A percentile compares a stretch with the other conserved stretches of the same genome.
Evolutionary conservation across 495 filamentous ascomycete genomes (phyloP).

Genomic region (Pseudotulostoma volvatum): DNA sequence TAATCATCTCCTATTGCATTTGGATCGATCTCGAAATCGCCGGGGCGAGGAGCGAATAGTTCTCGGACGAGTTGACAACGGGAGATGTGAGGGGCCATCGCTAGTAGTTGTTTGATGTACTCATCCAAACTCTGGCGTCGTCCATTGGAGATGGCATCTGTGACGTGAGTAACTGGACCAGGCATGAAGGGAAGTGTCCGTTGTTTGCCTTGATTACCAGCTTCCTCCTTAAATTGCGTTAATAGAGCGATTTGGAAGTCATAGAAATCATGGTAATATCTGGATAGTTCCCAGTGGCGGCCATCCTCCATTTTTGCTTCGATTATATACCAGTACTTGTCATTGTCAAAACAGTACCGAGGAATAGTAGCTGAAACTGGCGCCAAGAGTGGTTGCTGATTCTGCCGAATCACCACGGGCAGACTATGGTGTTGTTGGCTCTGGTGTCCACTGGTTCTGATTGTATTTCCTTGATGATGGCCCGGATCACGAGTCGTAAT

Average conservation of each 20-base stretch:
- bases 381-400: conserved; percentile 26
- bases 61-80: conserved; percentile 67
- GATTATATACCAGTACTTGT: conserved; percentile 98
- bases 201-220: conserved; percentile 59
- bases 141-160: conserved; percentile 88
- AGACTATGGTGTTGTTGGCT: conserved; percentile 26
- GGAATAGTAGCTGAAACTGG: conserved; percentile 73
- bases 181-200: conserved; percentile 96
- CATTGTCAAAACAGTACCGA: conserved; percentile 88
- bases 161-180: conserved; percentile 92
- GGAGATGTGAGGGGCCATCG: conserved; percentile 69
- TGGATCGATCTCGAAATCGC: conserved; percentile 82
- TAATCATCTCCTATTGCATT: conserved; percentile 48
- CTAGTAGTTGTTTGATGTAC: conserved; percentile 81
- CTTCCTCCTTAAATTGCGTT: conserved; percentile 85
- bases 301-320: conserved; percentile 86
- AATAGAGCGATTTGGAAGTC: conserved; percentile 94
- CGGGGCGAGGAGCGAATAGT: conserved; percentile 77
- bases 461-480: conserved; percentile 24
- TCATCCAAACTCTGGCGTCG: conserved; percentile 81
- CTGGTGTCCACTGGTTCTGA: conserved; percentile 14
- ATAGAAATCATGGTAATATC: conserved; percentile 97
- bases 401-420: conserved; percentile 12
- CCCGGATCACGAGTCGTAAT: conserved; percentile 34
- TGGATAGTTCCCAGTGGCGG: conserved; percentile 75